These are phyloP conservation scores for Intubia oerlemansii DNA, from an alignment of 2,329 filamentous ascomycete species.

Conservation along the genomic window DNA sequence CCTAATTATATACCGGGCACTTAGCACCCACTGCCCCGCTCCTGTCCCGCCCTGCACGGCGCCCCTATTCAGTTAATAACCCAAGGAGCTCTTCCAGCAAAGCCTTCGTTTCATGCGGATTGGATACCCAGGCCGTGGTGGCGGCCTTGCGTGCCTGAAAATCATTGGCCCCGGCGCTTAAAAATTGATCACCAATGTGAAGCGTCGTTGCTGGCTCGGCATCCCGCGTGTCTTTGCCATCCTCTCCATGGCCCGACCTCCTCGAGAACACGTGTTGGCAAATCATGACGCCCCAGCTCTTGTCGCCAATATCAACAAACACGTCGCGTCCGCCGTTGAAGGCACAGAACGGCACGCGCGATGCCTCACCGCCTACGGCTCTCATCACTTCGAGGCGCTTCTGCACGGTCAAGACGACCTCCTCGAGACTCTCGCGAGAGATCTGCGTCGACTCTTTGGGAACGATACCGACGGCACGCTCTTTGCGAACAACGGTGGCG, in stretches of 20 bases:
- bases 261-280: slow-evolving; percentile 41
- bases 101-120: slow-evolving; percentile 72
- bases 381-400: slow-evolving; percentile 70
- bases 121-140: slow-evolving; percentile 94
- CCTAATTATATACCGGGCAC: too few species aligned
- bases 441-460: slow-evolving; percentile 33
- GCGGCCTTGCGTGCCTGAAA: slow-evolving; percentile 86
- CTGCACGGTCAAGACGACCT: slow-evolving; percentile 86
- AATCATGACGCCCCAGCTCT: slow-evolving; percentile 82
- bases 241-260: too few species aligned
- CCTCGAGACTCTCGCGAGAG: slow-evolving; percentile 74
- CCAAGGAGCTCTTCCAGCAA: slow-evolving; percentile 65
- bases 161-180: slow-evolving; percentile 88
- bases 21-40: too few species aligned
- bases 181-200: slow-evolving; percentile 91
- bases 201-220: slow-evolving; percentile 30
- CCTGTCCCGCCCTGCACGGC: too few species aligned
- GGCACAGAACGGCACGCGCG: slow-evolving; percentile 67
- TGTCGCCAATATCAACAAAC: slow-evolving; percentile 97
- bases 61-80: too few species aligned
- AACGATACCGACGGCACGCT: slow-evolving; percentile 63
- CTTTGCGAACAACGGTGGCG: slow-evolving; percentile 67
- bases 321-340: slow-evolving; percentile 97
- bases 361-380: slow-evolving; percentile 34
- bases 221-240: too few species aligned